phyloP scores from a whole-genome alignment of 2,329 filamentous ascomycete genomes.

The Corinectria fuckeliana region DNA sequence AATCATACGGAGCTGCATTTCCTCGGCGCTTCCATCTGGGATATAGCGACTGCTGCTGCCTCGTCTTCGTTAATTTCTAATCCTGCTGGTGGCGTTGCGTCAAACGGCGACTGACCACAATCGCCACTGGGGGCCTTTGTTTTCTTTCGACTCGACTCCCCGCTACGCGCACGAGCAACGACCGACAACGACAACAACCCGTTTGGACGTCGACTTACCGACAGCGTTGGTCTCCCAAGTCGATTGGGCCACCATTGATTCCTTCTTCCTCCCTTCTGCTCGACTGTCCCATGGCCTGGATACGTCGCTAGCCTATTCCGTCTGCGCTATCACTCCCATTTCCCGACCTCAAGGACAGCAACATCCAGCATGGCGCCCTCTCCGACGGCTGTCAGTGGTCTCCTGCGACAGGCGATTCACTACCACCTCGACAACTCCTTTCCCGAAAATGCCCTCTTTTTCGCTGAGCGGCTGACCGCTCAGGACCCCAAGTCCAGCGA shows the following conservation, averaged over 20 bases:
- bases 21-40: background rate
- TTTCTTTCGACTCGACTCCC: conserved; percentile 36
- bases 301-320: conserved; percentile 31
- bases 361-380: conserved; percentile 58
- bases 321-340: conserved; percentile 24
- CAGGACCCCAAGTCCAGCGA: conserved; percentile 84
- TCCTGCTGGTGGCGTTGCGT: conserved; percentile 24
- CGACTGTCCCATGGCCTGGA: conserved; percentile 38
- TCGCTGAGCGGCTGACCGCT: conserved; percentile 83
- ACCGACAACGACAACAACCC: conserved; percentile 27
- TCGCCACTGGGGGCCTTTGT: conserved; percentile 33
- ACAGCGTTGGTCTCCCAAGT: conserved; percentile 1
- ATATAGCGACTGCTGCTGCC: conserved; percentile 1
- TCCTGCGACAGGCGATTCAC: conserved; percentile 66
- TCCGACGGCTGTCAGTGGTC: conserved; percentile 55
- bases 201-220: conserved; percentile 12
- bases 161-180: conserved; percentile 35
- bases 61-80: conserved; percentile 32
- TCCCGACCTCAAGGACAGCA: conserved; percentile 28
- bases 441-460: conserved; percentile 89
- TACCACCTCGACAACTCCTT: conserved; percentile 89
- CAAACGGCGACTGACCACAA: conserved; percentile 27
- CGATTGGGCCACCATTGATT: conserved; percentile 12
- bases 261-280: conserved; percentile 1
- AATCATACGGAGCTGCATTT: background rate